Base-by-base conservation (phyloP, 148 eudicot species). In the Fallopia convolvulus region DNA sequence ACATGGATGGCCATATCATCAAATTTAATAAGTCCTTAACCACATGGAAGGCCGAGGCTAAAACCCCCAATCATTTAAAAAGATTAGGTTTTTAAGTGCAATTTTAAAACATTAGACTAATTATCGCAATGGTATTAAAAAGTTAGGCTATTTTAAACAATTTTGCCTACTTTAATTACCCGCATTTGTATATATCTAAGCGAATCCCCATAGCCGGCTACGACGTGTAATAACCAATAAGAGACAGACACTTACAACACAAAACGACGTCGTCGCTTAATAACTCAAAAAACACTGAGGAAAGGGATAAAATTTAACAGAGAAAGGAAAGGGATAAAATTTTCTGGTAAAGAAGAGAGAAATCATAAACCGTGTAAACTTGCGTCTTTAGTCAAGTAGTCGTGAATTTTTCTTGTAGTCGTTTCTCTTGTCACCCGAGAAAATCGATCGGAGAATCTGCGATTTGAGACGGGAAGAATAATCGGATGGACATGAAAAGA, bases 401-500 rank as follows among this genome's bases (percentile, higher is more conserved):
- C 70, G 65, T 58, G 30, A 20, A 20, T 58, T 23, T 21, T 58
- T 12, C 21, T 21, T 10, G 65, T 65, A 1, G 30, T 21, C 68
- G 68, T 32, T 65, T 68, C 21, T 15, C 33, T 18, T 52, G n/a
- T 15, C 2, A 33, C 44, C 44, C 72, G 72, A 36, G 72, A 68
- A 68, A 36, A 12, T 68, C 72, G 20, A 36, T 68, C 44, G 72
- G 15, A 36, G 72, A 61, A 14, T 61, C 60, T 18, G 36, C 15
- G 70, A 23, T 58, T 58, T 58, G 30, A 58, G 65, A 21, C 4
- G 7, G 14, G 70, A 30, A 10, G 40, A 30, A 65, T 12, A 71
- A 77, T 83, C 79, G 87, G 84, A 70, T 66, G 39, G 36, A 61
- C 14, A 26, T 11, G 36, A 78, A 2, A 2, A 44, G 52, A 60